Percentiles rank a stretch among this genome's conserved stretches.
phyloP scores from a whole-genome alignment of 495 filamentous ascomycete species.

The Hypoxylon lienhwacheense region DNA sequence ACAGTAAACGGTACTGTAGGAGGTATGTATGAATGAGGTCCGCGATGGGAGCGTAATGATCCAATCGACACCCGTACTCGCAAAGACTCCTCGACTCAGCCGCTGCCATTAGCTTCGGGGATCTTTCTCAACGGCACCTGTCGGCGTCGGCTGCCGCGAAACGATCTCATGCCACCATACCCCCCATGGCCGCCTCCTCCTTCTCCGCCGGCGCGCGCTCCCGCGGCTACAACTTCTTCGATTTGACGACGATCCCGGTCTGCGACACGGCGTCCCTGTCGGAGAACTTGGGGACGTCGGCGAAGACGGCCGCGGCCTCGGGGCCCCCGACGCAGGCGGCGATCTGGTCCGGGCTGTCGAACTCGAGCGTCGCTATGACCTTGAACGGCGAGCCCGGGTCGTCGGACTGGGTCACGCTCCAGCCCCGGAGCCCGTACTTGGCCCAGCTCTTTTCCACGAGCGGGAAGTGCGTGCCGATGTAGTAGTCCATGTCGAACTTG shows the following conservation, averaged over 20 bases:
- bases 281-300: constrained; percentile 29
- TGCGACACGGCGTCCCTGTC: constrained; percentile 1
- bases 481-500: constrained; percentile 37
- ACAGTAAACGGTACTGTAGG: too few relatives aligned
- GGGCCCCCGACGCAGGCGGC: neutral
- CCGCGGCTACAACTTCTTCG: too few relatives aligned
- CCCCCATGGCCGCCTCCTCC: too few relatives aligned
- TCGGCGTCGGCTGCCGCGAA: too few relatives aligned
- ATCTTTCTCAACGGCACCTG: too few relatives aligned
- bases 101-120: too few relatives aligned
- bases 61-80: too few relatives aligned
- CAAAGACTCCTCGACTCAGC: too few relatives aligned
- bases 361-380: constrained; percentile 33
- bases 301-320: constrained; percentile 20
- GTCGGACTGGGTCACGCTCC: constrained; percentile 30
- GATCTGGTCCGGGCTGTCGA: constrained; percentile 13
- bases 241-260: neutral
- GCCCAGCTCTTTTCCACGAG: constrained; percentile 30
- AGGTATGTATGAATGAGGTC: too few relatives aligned
- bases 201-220: neutral
- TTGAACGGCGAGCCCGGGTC: constrained; percentile 10
- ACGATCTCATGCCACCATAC: too few relatives aligned
- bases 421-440: constrained; percentile 28
- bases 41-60: too few relatives aligned
- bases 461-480: constrained; percentile 31